Evolutionary conservation across 1,139 yeast genomes (phyloP).

Genomic region (Saccharomyces pastorianus): DNA sequence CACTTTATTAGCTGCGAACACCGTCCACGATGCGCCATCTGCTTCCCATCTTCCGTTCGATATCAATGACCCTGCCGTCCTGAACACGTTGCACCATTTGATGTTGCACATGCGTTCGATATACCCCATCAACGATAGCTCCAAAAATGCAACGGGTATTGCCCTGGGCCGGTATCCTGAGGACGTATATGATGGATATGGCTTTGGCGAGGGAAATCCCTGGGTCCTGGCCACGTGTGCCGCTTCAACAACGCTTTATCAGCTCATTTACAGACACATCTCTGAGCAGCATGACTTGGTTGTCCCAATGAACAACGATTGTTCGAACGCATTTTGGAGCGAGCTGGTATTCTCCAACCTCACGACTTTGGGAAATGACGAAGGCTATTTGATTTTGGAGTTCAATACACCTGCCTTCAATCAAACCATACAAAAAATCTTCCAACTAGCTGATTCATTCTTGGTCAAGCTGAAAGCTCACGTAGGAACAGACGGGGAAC

Average conservation of each 20-base stretch:
- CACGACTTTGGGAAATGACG: not conserved
- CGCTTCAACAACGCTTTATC: slow-evolving; percentile 46
- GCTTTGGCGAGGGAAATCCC: slow-evolving; percentile 76
- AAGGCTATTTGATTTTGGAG: slow-evolving; percentile 31
- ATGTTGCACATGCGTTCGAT: slow-evolving; percentile 60
- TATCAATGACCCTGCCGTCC: slow-evolving; percentile 44
- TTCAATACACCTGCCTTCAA: slow-evolving; percentile 43
- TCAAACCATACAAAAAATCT: slow-evolving; percentile 40
- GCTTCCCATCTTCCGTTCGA: slow-evolving; percentile 45
- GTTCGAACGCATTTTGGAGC: slow-evolving; percentile 25
- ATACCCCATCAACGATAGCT: slow-evolving; percentile 62
- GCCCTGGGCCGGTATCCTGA: slow-evolving; percentile 92
- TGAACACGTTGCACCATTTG: slow-evolving; percentile 52
- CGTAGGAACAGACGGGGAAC: slow-evolving; percentile 60
- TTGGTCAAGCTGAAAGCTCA: slow-evolving; percentile 65
- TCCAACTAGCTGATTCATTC: slow-evolving; percentile 67
- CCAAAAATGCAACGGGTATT: slow-evolving; percentile 43
- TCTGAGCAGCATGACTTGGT: slow-evolving; percentile 31
- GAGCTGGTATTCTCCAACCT: slow-evolving; percentile 1
- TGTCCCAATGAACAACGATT: slow-evolving; percentile 21
- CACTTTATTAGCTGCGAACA: slow-evolving; percentile 57
- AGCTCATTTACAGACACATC: slow-evolving; percentile 33
- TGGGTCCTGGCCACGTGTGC: slow-evolving; percentile 89
- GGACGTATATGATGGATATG: slow-evolving; percentile 79
- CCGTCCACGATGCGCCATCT: slow-evolving; percentile 43